These are phyloP conservation scores for Heterobasidion annosum DNA, from an alignment of 1,284 basidiomycete species.

Conservation along the genomic window DNA sequence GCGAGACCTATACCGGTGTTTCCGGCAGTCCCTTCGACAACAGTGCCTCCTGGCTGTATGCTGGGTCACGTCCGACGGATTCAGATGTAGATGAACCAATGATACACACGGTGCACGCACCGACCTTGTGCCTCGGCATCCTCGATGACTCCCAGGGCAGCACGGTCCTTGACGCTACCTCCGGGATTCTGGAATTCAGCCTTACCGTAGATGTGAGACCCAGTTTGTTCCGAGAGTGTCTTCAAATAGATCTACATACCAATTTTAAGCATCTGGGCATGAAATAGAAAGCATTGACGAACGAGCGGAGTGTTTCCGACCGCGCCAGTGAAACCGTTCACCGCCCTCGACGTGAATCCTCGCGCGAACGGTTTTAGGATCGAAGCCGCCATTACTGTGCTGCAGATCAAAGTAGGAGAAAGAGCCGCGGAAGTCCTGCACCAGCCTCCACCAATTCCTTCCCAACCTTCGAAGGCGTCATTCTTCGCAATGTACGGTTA, in stretches of 20 bases:
- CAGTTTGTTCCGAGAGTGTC: constrained; percentile 79
- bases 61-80: constrained; percentile 27
- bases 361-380: constrained; percentile 17
- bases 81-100: not conserved
- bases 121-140: constrained; percentile 84
- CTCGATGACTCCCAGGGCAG: constrained; percentile 83
- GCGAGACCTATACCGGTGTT: constrained; percentile 98
- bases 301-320: constrained; percentile 94
- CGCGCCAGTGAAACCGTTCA: constrained; percentile 82
- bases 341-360: constrained; percentile 45
- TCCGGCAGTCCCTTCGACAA: constrained; percentile 98
- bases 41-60: constrained; percentile 86
- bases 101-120: constrained; percentile 31
- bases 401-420: not conserved
- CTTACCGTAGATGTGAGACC: constrained; percentile 89
- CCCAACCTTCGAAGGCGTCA: too few species aligned
- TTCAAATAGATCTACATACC: constrained; percentile 70
- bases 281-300: constrained; percentile 17
- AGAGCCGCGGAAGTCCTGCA: not conserved
- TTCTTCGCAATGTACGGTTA: too few species aligned
- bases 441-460: too few species aligned
- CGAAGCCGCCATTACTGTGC: not conserved
- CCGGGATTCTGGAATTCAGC: constrained; percentile 99
- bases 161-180: constrained; percentile 98
- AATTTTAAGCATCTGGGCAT: not conserved